Percentiles rank a stretch among this genome's conserved stretches.
Evolutionary conservation across 1,284 basidiomycete species (phyloP).

Genomic region (Cerioporus squamosus): DNA sequence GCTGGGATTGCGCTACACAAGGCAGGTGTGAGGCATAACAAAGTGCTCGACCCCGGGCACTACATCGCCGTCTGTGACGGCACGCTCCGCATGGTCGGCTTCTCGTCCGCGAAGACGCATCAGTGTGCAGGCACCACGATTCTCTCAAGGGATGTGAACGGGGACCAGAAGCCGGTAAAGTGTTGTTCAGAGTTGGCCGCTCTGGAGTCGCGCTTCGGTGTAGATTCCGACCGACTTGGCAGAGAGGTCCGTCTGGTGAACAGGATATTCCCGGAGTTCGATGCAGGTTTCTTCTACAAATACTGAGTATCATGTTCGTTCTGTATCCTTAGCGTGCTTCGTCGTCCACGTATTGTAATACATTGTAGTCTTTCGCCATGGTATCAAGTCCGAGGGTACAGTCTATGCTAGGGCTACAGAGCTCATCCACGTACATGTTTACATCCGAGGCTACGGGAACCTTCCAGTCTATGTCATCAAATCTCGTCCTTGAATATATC

Average conservation of each 20-base stretch:
- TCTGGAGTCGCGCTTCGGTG: constrained; percentile 22
- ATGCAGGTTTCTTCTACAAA: constrained; percentile 5
- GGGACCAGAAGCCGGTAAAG: constrained; percentile 11
- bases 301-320: background rate
- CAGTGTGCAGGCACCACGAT: constrained; percentile 14
- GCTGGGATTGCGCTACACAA: constrained; percentile 14
- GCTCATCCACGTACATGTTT: background rate
- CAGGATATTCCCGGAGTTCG: constrained; percentile 11
- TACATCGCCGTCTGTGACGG: constrained; percentile 18
- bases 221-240: constrained; percentile 14
- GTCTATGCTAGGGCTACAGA: constrained; percentile 11
- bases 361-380: background rate
- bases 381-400: background rate
- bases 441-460: background rate
- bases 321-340: background rate
- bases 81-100: constrained; percentile 23
- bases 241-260: constrained; percentile 13
- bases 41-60: constrained; percentile 12
- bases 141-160: constrained; percentile 5
- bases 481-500: constrained; percentile 35
- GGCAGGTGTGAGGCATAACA: constrained; percentile 15
- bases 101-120: constrained; percentile 17
- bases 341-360: background rate
- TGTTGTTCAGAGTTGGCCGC: constrained; percentile 21
- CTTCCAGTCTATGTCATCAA: constrained; percentile 14